Base-by-base conservation (phyloP, 805 yeast genomes). In the Candida loeiensis region DNA sequence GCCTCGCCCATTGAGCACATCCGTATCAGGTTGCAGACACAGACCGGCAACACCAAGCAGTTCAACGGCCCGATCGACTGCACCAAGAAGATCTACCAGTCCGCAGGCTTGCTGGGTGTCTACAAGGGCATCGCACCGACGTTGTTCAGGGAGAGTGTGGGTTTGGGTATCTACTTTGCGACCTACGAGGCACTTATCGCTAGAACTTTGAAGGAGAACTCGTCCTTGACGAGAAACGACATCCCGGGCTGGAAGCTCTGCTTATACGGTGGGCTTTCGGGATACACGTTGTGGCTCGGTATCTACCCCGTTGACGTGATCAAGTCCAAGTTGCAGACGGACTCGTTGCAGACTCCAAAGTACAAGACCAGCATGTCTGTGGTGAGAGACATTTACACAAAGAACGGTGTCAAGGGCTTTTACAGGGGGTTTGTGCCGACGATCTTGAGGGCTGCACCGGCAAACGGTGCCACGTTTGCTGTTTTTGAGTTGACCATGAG, bases 1-100 rank as follows among this genome's bases (percentile, higher is more conserved):
- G 95, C 97, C 0, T 75, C 91, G 11, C 99, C 99, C 2, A 91
- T 93, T 47, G 99, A 93, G 61, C 98, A 89, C 57, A 76, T 93
- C 44, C 82, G 99, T 69, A 90, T 93, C 51, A 76, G 97, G 50
- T 74, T 95, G 47, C 99, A 93, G 63, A 88, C 96, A 2, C 95
- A 87, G 61, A 82, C 86, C 7, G 68, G 72, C 0, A 49, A 66
- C 6, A 69, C 69, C n/a, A 71, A 69, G 47, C 55, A 56, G 25
- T 82, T 78, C 44, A 57, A 69, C 29, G 96, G 96, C 1, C 96
- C 96, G 5, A 49, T 82, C 11, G 91, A 82, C 52, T 79, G 86
- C 47, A 69, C 83, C 41, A 72, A 63, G 45, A 78, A 83, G 54
- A 61, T 93, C 27, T 67, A 72, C 47, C 51, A 63, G 1, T 58